These are phyloP conservation scores for Megacollybia marginata DNA, from an alignment of 768 basidiomycete genomes.

Conservation along the genomic window DNA sequence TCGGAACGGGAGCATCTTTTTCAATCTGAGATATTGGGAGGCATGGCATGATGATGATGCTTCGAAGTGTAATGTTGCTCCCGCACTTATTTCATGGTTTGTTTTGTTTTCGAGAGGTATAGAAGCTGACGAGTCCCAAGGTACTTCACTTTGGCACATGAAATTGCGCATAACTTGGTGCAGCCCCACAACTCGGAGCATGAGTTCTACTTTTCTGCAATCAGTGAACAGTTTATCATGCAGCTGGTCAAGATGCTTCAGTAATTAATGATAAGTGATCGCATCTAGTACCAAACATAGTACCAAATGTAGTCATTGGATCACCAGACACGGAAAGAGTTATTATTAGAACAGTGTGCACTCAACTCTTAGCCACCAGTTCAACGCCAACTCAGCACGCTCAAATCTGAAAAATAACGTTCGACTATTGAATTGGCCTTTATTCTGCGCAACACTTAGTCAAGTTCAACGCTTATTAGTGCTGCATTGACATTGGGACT, in stretches of 20 bases:
- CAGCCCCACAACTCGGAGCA: slow-evolving; percentile 85
- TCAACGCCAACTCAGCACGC: not conserved
- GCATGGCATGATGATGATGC: slow-evolving; percentile 81
- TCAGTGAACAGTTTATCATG: slow-evolving; percentile 64
- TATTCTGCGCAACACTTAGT: too few relatives aligned
- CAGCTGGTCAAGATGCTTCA: slow-evolving; percentile 25
- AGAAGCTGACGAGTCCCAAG: slow-evolving; percentile 22
- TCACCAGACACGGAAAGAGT: not conserved
- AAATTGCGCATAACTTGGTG: slow-evolving; percentile 88
- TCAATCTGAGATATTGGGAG: slow-evolving; percentile 81
- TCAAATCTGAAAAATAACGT: not conserved
- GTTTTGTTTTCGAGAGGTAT: slow-evolving; percentile 7
- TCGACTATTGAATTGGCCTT: not conserved
- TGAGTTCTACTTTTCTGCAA: slow-evolving; percentile 90
- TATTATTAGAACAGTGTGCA: not conserved
- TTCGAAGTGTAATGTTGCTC: slow-evolving; percentile 34
- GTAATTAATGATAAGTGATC: not conserved
- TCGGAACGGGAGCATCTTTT: slow-evolving; percentile 76
- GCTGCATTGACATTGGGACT: too few relatives aligned
- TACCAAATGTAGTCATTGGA: not conserved
- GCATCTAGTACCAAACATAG: too few relatives aligned
- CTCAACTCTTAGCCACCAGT: not conserved
- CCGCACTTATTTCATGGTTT: slow-evolving; percentile 80
- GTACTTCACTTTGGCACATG: slow-evolving; percentile 91
- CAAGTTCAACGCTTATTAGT: too few relatives aligned